phyloP scores from a whole-genome alignment of 1,139 yeast genomes.

The Taphrina betulina region DNA sequence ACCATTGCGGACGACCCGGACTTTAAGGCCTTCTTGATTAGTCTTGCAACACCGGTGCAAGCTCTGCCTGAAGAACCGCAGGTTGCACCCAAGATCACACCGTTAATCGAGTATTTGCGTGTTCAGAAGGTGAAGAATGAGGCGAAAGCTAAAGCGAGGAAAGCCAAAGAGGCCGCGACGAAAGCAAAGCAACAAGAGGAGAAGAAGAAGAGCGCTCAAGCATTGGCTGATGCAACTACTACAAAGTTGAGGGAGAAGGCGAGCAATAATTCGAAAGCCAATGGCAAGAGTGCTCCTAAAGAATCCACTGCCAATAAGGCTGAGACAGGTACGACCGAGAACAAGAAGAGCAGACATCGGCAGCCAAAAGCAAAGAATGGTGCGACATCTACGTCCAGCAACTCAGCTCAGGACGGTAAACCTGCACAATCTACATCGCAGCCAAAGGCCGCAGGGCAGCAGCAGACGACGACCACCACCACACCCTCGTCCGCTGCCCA shows the following conservation, averaged over 20 bases:
- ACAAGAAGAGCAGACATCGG: not conserved
- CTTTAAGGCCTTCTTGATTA: slow-evolving; percentile 35
- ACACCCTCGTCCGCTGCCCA: slow-evolving; percentile 4
- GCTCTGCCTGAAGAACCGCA: slow-evolving; percentile 11
- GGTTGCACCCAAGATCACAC: slow-evolving; percentile 27
- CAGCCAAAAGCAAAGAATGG: not conserved
- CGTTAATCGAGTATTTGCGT: slow-evolving; percentile 35
- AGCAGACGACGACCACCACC: not conserved
- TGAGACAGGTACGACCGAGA: not conserved
- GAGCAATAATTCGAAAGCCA: not conserved
- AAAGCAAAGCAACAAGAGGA: slow-evolving; percentile 34
- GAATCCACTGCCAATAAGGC: not conserved
- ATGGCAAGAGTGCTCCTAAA: slow-evolving; percentile 2
- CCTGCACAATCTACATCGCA: not conserved
- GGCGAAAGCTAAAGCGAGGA: slow-evolving; percentile 19
- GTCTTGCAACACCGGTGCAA: slow-evolving; percentile 28
- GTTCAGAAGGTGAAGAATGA: slow-evolving; percentile 31
- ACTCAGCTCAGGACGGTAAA: not conserved
- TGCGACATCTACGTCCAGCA: not conserved
- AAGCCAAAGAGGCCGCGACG: slow-evolving; percentile 12
- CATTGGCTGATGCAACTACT: slow-evolving; percentile 1
- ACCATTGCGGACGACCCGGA: slow-evolving; percentile 35
- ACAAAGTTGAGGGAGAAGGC: not conserved
- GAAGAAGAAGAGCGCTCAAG: slow-evolving; percentile 26
- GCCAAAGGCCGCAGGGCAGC: not conserved